phyloP scores from a whole-genome alignment of 192 early-diverging fungal species.

The Backusella psychrophila region DNA sequence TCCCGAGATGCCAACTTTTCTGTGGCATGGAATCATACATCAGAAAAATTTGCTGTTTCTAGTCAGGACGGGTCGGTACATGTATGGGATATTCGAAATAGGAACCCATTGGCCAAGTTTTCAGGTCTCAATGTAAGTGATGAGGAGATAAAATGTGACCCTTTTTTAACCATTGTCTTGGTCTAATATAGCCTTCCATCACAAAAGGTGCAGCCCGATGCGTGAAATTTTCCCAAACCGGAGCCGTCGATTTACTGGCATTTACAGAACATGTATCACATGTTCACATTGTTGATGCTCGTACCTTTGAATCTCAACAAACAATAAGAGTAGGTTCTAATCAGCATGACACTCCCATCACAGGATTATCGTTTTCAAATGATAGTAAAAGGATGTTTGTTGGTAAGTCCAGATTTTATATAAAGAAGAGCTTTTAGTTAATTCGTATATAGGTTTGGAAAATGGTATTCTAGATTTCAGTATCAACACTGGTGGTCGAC shows the following conservation, averaged over 20 bases:
- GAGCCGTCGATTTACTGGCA: slow-evolving; percentile 83
- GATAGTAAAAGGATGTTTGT: slow-evolving; percentile 86
- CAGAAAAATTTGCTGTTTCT: slow-evolving; percentile 93
- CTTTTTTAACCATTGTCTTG: background rate
- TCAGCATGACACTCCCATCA: slow-evolving; percentile 73
- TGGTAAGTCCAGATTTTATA: slow-evolving; percentile 51
- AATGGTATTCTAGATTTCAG: slow-evolving; percentile 78
- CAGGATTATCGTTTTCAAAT: slow-evolving; percentile 80
- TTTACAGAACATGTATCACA: slow-evolving; percentile 86
- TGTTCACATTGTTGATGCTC: slow-evolving; percentile 87
- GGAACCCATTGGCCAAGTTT: slow-evolving; percentile 74
- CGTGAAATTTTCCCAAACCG: slow-evolving; percentile 91
- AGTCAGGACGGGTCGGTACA: slow-evolving; percentile 91
- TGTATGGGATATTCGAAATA: slow-evolving; percentile 89
- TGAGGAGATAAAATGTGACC: background rate
- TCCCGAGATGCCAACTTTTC: slow-evolving; percentile 88
- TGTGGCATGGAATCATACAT: slow-evolving; percentile 92
- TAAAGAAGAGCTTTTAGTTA: background rate
- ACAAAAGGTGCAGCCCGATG: slow-evolving; percentile 74
- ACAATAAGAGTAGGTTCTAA: slow-evolving; percentile 72
- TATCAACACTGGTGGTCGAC: slow-evolving; percentile 73
- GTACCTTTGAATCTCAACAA: slow-evolving; percentile 83
- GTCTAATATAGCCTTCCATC: slow-evolving; percentile 48
- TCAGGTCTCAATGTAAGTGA: slow-evolving; percentile 62
- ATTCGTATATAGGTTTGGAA: slow-evolving; percentile 62